phyloP scores from a whole-genome alignment of 305 asterid genomes.

The Fraxinus floribunda region DNA sequence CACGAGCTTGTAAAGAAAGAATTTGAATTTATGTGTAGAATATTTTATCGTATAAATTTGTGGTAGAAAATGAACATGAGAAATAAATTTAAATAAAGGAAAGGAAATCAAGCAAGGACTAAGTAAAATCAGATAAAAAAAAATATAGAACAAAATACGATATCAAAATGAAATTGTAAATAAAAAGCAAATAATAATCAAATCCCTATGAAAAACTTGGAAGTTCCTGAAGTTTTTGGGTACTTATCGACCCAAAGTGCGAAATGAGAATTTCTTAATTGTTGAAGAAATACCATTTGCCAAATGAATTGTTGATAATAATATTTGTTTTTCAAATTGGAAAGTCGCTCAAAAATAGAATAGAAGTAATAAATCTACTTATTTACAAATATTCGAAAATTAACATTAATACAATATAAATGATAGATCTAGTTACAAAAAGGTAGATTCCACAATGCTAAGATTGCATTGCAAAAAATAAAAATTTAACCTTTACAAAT shows the following conservation, averaged over 20 bases:
- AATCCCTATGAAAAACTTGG: not conserved
- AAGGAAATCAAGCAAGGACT: too few relatives aligned
- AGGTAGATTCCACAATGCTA: not conserved
- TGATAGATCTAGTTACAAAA: not conserved
- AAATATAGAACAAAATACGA: not conserved
- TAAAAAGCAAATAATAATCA: not conserved
- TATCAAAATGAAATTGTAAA: not conserved
- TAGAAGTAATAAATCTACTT: not conserved
- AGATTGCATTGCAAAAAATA: not conserved
- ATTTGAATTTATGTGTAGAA: too few relatives aligned
- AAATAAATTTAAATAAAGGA: too few relatives aligned
- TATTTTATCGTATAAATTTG: too few relatives aligned
- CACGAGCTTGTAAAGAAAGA: too few relatives aligned
- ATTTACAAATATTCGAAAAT: not conserved
- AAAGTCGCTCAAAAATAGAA: not conserved
- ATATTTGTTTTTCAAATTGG: not conserved
- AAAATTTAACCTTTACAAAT: not conserved
- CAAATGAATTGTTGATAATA: not conserved
- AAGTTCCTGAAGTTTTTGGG: not conserved
- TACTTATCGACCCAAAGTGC: not conserved
- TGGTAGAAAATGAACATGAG: too few relatives aligned
- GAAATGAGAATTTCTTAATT: not conserved
- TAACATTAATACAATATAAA: not conserved
- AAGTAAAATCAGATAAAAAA: not conserved
- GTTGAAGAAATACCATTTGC: not conserved